Conservation (phyloP, 1,284 basidiomycete species). For the Schizophyllum commune region DNA sequence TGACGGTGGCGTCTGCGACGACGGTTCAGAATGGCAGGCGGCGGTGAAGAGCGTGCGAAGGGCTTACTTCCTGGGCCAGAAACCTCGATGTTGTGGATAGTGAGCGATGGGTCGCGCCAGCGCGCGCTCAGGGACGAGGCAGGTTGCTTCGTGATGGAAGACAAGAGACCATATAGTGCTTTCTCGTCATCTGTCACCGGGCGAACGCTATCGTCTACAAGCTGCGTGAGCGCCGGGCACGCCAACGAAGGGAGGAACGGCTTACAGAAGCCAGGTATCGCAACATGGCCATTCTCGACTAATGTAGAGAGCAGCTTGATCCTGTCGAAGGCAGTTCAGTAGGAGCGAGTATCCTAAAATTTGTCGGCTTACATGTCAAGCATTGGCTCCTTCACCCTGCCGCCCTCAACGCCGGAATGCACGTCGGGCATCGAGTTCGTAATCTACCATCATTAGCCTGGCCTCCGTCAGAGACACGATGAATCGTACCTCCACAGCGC, state of each 20-base stretch:
- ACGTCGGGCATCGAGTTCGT: constrained; percentile 64
- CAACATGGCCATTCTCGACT: constrained; percentile 48
- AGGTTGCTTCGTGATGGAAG: constrained; percentile 58
- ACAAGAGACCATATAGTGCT: constrained; percentile 59
- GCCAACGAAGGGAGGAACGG: too few species aligned
- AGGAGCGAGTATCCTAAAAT: neutral
- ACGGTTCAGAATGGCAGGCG: neutral
- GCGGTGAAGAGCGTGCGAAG: neutral
- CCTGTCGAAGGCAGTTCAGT: constrained; percentile 35
- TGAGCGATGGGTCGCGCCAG: constrained; percentile 76
- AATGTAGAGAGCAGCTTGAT: constrained; percentile 74
- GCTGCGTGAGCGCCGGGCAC: constrained; percentile 3
- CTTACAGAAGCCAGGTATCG: constrained; percentile 87
- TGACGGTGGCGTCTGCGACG: constrained; percentile 71
- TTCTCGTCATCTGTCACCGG: constrained; percentile 60
- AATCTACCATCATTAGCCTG: constrained; percentile 33
- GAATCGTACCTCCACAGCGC: constrained; percentile 54
- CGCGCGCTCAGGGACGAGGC: constrained; percentile 62
- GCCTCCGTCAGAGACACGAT: neutral
- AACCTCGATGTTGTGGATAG: constrained; percentile 62
- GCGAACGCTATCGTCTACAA: constrained; percentile 67
- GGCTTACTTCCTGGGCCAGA: constrained; percentile 67
- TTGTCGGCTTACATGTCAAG: constrained; percentile 56
- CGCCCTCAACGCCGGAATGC: constrained; percentile 92
- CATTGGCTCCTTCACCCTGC: constrained; percentile 85